Conservation (phyloP, 2,329 filamentous ascomycete genomes). For the Orbilia quercus region DNA sequence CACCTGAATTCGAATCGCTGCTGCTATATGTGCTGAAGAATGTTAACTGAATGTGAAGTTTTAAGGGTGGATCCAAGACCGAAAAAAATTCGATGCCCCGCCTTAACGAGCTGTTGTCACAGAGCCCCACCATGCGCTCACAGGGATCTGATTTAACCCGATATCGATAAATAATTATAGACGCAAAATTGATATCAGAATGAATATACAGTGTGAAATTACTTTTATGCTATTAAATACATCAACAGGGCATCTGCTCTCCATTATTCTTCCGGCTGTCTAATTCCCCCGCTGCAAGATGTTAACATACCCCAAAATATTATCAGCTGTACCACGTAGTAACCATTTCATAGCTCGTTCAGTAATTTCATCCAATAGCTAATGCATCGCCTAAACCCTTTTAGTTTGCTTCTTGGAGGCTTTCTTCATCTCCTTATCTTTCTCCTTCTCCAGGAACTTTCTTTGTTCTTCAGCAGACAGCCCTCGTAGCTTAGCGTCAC, state of each 20-base stretch:
- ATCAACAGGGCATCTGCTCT: conserved; percentile 3
- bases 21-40: not conserved
- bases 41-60: conserved; percentile 18
- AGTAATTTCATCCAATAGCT: not conserved
- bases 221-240: not conserved
- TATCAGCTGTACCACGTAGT: not conserved
- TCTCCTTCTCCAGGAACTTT: conserved; percentile 84
- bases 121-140: conserved; percentile 29
- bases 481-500: conserved; percentile 80
- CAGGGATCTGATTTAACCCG: not conserved
- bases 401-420: conserved; percentile 72
- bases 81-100: conserved; percentile 36
- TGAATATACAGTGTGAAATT: conserved; percentile 1
- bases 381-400: conserved; percentile 59
- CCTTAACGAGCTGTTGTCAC: conserved; percentile 7
- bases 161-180: not conserved
- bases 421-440: conserved; percentile 76
- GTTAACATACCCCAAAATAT: not conserved
- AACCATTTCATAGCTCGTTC: not conserved
- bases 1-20: conserved; percentile 9
- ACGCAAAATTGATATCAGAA: not conserved
- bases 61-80: not conserved
- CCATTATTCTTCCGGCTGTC: not conserved
- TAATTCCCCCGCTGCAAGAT: not conserved
- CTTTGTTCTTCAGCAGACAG: conserved; percentile 85